Evolutionary conservation across 1,139 yeast species (phyloP), one percentile per base, ranked within the genome.

Genomic region (Arxiozyma bovina): DNA sequence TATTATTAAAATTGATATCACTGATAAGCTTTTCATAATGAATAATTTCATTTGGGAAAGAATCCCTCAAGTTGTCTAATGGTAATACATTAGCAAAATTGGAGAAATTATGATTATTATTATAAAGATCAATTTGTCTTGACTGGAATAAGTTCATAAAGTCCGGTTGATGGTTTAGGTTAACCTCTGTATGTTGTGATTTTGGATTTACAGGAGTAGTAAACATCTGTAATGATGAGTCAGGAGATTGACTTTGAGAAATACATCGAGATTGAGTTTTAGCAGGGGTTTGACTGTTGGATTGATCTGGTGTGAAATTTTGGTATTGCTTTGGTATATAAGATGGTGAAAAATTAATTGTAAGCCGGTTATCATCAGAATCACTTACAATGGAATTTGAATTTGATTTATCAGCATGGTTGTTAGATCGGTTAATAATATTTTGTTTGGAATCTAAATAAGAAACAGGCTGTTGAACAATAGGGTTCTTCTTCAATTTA

Each of bases 91-190:
- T 43, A 15, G 52, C 42, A 45, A 50, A 50, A 44, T 27, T 38
- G 15, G 50, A 40, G 17, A 23, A 46, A 15, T 42, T 50, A 4
- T 46, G 42, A 41, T 51, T 44, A 20, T 50, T 51, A 17, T 52
- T 53, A 30, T 79, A 81, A 59, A 83, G 69, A 64, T 82, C 87
- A 49, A 80, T 73, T 64, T 83, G 88, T 59, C 88, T 73, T 1
- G 80, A 73, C 62, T 82, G 76, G 66, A 83, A 83, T 42, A 83
- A 51, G 23, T 55, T 57, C 15, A 65, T 58, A 20, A 56, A 42
- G 44, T 53, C 53, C 22, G 8, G 8, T 46, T 46, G 42, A 46
- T 34, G 42, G 22, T 46, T 27, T 6, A 21, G 43, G 6, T 2
- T 21, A 6, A 30, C 18, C 4, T 38, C 40, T 5, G n/a, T 4